Percentiles rank a stretch among this genome's conserved stretches.
Evolutionary conservation across 148 eudicot species (phyloP).

Genomic region (Amaranthus cruentus): DNA sequence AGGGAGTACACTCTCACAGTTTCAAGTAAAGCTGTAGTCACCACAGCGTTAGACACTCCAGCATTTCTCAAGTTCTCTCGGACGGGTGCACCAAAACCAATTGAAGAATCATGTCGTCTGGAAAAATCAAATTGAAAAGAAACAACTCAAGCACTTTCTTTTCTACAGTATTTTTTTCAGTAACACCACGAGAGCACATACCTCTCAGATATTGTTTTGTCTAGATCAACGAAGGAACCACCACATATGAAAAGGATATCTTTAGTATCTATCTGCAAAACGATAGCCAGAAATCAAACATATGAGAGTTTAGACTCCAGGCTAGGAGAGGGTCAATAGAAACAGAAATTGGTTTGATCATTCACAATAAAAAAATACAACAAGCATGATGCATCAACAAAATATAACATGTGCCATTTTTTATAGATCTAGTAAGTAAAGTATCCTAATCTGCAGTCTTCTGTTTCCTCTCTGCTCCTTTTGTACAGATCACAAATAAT

Average conservation of each 20-base stretch:
- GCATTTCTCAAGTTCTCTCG: constrained; percentile 80
- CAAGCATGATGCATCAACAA: neutral
- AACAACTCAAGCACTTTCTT: neutral
- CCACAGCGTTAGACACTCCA: constrained; percentile 59
- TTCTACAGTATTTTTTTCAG: neutral
- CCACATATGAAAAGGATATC: constrained; percentile 94
- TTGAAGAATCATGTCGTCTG: constrained; percentile 96
- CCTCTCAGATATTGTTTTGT: constrained; percentile 96
- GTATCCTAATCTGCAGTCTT: neutral
- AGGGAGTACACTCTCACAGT: constrained; percentile 47
- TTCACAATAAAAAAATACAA: neutral
- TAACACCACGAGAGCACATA: constrained; percentile 20
- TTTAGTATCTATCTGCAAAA: constrained; percentile 80
- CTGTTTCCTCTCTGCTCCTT: neutral
- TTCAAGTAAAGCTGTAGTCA: constrained; percentile 74
- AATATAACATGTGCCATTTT: neutral
- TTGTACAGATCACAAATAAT: neutral
- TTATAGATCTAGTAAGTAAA: neutral
- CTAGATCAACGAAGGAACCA: constrained; percentile 91
- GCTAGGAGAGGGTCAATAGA: neutral
- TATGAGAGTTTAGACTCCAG: neutral
- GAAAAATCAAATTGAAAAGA: constrained; percentile 17
- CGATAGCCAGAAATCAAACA: neutral
- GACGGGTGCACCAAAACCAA: constrained; percentile 93
- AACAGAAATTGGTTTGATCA: neutral